Conservation (phyloP, 129 eudicot species). For the Artemisia annua region DNA sequence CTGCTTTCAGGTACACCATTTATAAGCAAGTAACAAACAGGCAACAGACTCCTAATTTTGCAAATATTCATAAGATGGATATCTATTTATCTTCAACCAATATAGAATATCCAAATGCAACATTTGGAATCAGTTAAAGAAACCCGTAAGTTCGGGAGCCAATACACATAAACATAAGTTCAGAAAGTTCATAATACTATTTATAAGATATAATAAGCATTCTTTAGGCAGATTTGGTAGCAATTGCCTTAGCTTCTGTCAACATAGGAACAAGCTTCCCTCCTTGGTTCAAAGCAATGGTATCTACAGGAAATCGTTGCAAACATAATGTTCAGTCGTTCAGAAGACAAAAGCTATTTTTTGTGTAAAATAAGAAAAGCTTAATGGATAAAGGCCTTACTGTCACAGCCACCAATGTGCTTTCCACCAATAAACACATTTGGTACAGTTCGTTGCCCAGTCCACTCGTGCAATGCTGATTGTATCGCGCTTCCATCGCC, state of each 20-base stretch:
- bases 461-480: slow-evolving; percentile 68
- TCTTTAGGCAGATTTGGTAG: slow-evolving; percentile 35
- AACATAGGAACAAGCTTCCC: slow-evolving; percentile 74
- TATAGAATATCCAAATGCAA: slow-evolving; percentile 16
- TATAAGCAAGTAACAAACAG: background rate
- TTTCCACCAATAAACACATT: slow-evolving; percentile 90
- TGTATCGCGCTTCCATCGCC: slow-evolving; percentile 90
- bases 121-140: slow-evolving; percentile 8
- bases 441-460: slow-evolving; percentile 85
- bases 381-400: slow-evolving; percentile 37
- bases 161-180: slow-evolving; percentile 20
- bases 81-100: slow-evolving; percentile 15
- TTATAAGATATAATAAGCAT: slow-evolving; percentile 15
- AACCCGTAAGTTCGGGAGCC: slow-evolving; percentile 8
- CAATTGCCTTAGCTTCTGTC: slow-evolving; percentile 66
- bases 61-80: slow-evolving; percentile 7
- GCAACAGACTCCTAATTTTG: background rate
- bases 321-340: background rate
- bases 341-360: background rate
- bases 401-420: slow-evolving; percentile 94
- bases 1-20: slow-evolving; percentile 3
- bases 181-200: slow-evolving; percentile 22
- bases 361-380: background rate
- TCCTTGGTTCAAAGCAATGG: slow-evolving; percentile 44
- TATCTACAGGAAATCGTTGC: slow-evolving; percentile 37